These are phyloP conservation scores for Gremmenia infestans DNA, from an alignment of 2,329 filamentous ascomycete genomes.

Conservation along the genomic window DNA sequence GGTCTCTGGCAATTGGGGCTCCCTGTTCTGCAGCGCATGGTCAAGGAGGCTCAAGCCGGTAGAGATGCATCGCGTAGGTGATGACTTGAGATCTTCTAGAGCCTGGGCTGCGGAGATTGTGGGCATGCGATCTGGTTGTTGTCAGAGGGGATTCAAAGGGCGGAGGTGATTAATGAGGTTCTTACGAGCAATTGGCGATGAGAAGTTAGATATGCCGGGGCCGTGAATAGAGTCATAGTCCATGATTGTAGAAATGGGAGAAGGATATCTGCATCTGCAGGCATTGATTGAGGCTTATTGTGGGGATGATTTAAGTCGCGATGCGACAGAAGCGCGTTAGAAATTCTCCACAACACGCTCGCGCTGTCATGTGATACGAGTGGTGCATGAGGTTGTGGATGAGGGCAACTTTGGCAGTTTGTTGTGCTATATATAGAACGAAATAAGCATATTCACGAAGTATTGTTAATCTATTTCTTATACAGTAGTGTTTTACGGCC, in stretches of 20 bases:
- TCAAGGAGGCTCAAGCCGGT: slow-evolving; percentile 54
- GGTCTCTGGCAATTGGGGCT: slow-evolving; percentile 8
- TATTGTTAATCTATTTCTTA: too few species aligned
- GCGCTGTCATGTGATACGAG: too few species aligned
- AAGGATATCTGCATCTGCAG: not conserved
- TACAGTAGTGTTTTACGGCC: too few species aligned
- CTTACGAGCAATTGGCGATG: slow-evolving; percentile 28
- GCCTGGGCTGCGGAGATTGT: slow-evolving; percentile 73
- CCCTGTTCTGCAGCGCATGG: slow-evolving; percentile 36
- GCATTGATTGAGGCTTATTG: too few species aligned
- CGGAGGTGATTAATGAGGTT: not conserved
- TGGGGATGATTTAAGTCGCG: not conserved
- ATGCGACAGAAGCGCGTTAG: not conserved
- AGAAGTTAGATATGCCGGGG: slow-evolving; percentile 56
- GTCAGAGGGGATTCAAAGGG: slow-evolving; percentile 4
- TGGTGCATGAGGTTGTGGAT: too few species aligned
- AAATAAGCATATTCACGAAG: too few species aligned
- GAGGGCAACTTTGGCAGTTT: too few species aligned
- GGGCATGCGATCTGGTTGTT: slow-evolving; percentile 61
- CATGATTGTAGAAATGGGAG: slow-evolving; percentile 35
- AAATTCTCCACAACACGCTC: too few species aligned
- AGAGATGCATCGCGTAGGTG: slow-evolving; percentile 46
- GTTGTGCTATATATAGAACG: too few species aligned
- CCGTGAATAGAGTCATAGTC: slow-evolving; percentile 56
- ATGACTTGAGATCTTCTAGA: slow-evolving; percentile 53